A percentile compares a stretch with the other conserved stretches of the same genome.
phyloP scores from a whole-genome alignment of 164 flowering plant species.

The Vitis labrusca region DNA sequence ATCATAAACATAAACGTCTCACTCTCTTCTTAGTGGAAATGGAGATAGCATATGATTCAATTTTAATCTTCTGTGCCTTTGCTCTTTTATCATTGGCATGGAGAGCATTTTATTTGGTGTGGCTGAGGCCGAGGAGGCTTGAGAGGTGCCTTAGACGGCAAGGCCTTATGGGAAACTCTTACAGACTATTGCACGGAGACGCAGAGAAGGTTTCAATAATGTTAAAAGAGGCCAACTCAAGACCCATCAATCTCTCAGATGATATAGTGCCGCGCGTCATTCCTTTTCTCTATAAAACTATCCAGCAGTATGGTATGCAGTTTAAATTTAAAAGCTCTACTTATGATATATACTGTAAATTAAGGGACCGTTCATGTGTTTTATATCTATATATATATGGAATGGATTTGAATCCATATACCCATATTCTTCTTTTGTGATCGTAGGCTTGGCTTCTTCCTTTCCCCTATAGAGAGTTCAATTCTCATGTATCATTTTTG shows the following conservation, averaged over 20 bases:
- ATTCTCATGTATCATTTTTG: too few relatives aligned
- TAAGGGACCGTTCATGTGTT: too few relatives aligned
- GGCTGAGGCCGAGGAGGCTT: slow-evolving; percentile 45
- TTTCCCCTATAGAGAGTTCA: too few relatives aligned
- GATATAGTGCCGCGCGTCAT: slow-evolving; percentile 10
- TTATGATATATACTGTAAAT: too few relatives aligned
- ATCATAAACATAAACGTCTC: background rate
- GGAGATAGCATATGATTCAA: background rate
- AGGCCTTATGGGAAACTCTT: slow-evolving; percentile 38
- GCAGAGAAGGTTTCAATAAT: slow-evolving; percentile 10
- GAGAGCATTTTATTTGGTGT: slow-evolving; percentile 26
- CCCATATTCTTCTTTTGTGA: too few relatives aligned
- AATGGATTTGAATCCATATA: too few relatives aligned
- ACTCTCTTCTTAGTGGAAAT: background rate
- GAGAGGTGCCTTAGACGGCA: slow-evolving; percentile 32
- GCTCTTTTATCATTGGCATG: slow-evolving; percentile 10
- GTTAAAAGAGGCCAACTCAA: slow-evolving; percentile 6
- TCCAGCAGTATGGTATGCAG: slow-evolving; percentile 14
- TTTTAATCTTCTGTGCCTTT: background rate
- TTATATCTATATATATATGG: too few relatives aligned
- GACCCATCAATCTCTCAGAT: slow-evolving; percentile 16
- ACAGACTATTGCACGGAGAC: slow-evolving; percentile 36
- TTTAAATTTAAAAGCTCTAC: too few relatives aligned
- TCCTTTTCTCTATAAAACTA: slow-evolving; percentile 9
- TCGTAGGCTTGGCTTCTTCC: too few relatives aligned